A percentile compares a stretch with the other conserved stretches of the same genome.
Evolutionary conservation across 1,284 basidiomycete genomes (phyloP).

Genomic region (Moniliophthora roreri): DNA sequence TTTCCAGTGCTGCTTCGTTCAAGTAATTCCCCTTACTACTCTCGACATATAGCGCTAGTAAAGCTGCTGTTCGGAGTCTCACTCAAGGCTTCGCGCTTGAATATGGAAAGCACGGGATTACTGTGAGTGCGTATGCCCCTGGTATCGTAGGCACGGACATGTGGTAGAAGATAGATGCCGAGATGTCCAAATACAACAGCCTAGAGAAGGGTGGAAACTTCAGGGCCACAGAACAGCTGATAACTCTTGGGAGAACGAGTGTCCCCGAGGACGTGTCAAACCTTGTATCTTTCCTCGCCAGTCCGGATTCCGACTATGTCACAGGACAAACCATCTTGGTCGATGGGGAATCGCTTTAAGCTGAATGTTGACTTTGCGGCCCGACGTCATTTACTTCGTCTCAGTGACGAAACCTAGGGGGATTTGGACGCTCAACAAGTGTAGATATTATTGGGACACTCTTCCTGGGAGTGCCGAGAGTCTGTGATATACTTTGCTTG

Average conservation of each 20-base stretch:
- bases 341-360: conserved; percentile 12
- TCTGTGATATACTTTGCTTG: too few species aligned
- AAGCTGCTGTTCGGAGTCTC: conserved; percentile 15
- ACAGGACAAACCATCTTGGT: conserved; percentile 13
- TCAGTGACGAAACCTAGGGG: too few species aligned
- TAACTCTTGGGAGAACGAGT: conserved; percentile 12
- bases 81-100: conserved; percentile 13
- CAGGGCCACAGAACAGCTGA: neutral
- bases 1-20: conserved; percentile 11
- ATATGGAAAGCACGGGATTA: conserved; percentile 9
- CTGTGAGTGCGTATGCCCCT: conserved; percentile 13
- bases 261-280: conserved; percentile 15
- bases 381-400: too few species aligned
- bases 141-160: conserved; percentile 1
- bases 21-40: conserved; percentile 3
- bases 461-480: too few species aligned
- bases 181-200: conserved; percentile 5
- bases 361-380: too few species aligned
- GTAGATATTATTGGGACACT: too few species aligned
- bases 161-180: conserved; percentile 10
- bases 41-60: conserved; percentile 13
- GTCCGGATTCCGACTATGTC: conserved; percentile 14
- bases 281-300: conserved; percentile 12
- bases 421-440: too few species aligned
- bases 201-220: conserved; percentile 6